Conservation (phyloP, 768 basidiomycete genomes). For the Tylopilus subfusipes region DNA sequence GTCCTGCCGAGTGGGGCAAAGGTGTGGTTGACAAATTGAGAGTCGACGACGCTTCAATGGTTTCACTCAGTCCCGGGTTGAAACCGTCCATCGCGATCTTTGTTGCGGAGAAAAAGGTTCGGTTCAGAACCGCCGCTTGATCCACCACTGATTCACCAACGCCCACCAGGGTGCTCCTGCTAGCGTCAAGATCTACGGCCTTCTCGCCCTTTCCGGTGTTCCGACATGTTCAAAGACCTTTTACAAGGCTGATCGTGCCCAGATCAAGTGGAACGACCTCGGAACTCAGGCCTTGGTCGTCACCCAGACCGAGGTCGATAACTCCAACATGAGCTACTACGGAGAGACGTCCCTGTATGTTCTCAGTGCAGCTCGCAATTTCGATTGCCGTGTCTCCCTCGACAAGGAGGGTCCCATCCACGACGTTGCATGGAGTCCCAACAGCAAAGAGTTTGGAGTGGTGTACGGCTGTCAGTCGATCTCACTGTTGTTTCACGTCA, state of each 20-base stretch:
- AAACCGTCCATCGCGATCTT: conserved; percentile 92
- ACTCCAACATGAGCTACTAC: conserved; percentile 96
- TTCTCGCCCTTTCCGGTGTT: conserved; percentile 53
- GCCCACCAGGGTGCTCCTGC: conserved; percentile 75
- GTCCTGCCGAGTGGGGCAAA: conserved; percentile 74
- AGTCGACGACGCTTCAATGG: conserved; percentile 76
- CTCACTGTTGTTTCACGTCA: not conserved
- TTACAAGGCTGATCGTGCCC: conserved; percentile 90
- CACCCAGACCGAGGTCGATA: conserved; percentile 96
- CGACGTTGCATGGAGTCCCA: conserved; percentile 94
- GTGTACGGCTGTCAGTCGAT: conserved; percentile 86
- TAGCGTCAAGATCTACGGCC: conserved; percentile 77
- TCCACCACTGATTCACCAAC: not conserved
- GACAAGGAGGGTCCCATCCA: conserved; percentile 98
- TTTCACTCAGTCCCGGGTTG: conserved; percentile 76
- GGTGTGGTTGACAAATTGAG: conserved; percentile 79
- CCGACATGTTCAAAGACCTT: conserved; percentile 90
- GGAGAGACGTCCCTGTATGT: conserved; percentile 96
- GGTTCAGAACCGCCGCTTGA: conserved; percentile 8
- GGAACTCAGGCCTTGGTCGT: conserved; percentile 90
- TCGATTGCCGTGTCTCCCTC: conserved; percentile 81
- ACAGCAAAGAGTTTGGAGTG: conserved; percentile 94
- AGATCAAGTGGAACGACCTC: conserved; percentile 94
- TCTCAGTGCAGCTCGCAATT: conserved; percentile 87
- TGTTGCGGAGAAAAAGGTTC: conserved; percentile 87